Percentiles rank a stretch among this genome's conserved stretches.
These are phyloP conservation scores for Septoria petroselini DNA, from an alignment of 2,329 filamentous ascomycete species.

Conservation along the genomic window DNA sequence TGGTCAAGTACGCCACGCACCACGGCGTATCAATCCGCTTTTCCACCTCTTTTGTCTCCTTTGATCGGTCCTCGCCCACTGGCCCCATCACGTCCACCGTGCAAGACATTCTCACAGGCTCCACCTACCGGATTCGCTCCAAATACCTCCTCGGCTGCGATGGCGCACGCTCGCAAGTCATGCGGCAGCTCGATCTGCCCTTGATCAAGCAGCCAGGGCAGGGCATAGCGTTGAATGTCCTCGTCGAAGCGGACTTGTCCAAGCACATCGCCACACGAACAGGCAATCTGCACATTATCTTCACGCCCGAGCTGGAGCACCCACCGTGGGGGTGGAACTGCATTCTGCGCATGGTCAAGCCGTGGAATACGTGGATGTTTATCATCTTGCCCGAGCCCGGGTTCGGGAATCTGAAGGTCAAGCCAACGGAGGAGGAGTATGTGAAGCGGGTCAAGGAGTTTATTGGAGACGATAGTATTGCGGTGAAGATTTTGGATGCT, in stretches of 20 bases:
- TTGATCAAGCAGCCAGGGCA: conserved; percentile 45
- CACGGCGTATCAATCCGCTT: conserved; percentile 44
- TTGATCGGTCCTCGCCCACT: conserved; percentile 25
- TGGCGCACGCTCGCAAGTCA: conserved; percentile 49
- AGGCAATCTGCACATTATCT: conserved; percentile 61
- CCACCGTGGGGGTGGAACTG: conserved; percentile 52
- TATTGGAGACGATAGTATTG: conserved; percentile 55
- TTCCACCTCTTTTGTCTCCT: conserved; percentile 39
- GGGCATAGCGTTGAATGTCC: conserved; percentile 51
- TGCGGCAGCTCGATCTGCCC: conserved; percentile 49
- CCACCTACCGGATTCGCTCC: conserved; percentile 49
- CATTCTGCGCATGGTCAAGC: conserved; percentile 59
- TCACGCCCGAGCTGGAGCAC: conserved; percentile 51
- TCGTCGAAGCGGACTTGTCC: conserved; percentile 51
- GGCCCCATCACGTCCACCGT: conserved; percentile 39
- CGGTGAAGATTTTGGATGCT: conserved; percentile 52
- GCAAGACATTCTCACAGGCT: conserved; percentile 38
- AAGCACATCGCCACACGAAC: conserved; percentile 50
- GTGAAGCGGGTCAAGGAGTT: conserved; percentile 47
- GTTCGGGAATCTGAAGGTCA: conserved; percentile 38
- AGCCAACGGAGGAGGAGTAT: conserved; percentile 50
- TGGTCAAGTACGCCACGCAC: conserved; percentile 40
- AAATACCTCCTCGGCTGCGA: conserved; percentile 61
- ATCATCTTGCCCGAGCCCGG: conserved; percentile 47
- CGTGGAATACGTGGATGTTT: conserved; percentile 59